Base-by-base conservation (phyloP, 2,329 filamentous ascomycete genomes). In the Teratosphaeria nubilosa region DNA sequence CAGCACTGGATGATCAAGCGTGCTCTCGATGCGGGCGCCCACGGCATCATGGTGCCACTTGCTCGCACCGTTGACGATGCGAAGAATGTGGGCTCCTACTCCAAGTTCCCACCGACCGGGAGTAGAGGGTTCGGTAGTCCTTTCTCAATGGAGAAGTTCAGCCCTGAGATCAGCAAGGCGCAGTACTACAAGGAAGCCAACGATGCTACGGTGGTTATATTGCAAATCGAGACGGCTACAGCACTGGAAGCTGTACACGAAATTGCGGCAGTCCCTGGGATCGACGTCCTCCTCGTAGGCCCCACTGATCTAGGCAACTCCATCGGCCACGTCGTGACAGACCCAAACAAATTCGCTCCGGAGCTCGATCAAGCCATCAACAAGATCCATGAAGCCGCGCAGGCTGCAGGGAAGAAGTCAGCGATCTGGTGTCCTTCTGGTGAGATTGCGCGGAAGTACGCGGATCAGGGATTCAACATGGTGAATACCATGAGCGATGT, bases 1-100 rank as follows among this genome's bases (percentile, higher is more conserved):
- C 27, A 84, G 70, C 75, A 78, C 53, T 84, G 80, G 81, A 82
- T 83, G 80, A 80, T 84, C 58, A 84, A 85, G 68, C 73, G 82
- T 56, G 82, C 82, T 16, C 75, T 85, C 34, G 82, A 85, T 63
- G 72, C 80, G 51, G 82, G 82, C 32, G 82, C 82, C 7, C 82
- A 85, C 66, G 82, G 80, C 34, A 77, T 85, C 45, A 72, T 83
- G 20, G 77, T 66, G 0, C 62, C 62, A 1, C 68, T 82, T 5
- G 73, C 82, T 34, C 76, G 80, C 61, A 80, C 76, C 0, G 76
- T 76, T 11, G 78, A 80, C 24, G 80, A 83, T 62, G 80, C 80
- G 5, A 73, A 73, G 62, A 75, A 71, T 27, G 72, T 83, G 30
- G 80, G 82, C 16, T 70, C 74, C 48, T 77, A 76, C 22, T 75